Conservation (phyloP, 2,329 filamentous ascomycete genomes). For the Beauveria sp. region DNA sequence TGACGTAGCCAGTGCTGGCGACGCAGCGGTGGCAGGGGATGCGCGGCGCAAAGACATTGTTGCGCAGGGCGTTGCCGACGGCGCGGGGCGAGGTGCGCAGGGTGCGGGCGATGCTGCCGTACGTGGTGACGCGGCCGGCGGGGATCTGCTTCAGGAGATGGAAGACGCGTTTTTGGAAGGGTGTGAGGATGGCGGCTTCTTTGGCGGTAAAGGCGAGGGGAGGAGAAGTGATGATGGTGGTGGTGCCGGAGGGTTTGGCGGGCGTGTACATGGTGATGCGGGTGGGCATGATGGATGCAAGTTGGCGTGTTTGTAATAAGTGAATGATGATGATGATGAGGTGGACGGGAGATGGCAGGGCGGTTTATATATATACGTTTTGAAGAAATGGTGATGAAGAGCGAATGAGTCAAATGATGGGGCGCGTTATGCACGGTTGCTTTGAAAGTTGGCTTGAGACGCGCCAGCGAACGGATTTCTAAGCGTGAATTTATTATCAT, state of each 20-base stretch:
- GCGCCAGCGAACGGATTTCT: constrained; percentile 1
- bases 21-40: constrained; percentile 12
- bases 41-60: constrained; percentile 10
- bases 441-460: background rate
- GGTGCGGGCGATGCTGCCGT: constrained; percentile 7
- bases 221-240: background rate
- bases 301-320: background rate
- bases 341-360: no score
- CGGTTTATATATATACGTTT: background rate
- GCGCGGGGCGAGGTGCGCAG: constrained; percentile 11
- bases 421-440: background rate
- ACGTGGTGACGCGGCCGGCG: constrained; percentile 11
- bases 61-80: constrained; percentile 13
- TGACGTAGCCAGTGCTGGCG: constrained; percentile 10
- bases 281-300: background rate
- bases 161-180: constrained; percentile 9
- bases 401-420: background rate
- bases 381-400: background rate
- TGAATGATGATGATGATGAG: background rate
- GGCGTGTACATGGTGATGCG: constrained; percentile 11
- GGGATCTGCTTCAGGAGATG: constrained; percentile 7
- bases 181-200: constrained; percentile 3
- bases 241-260: constrained; percentile 1
- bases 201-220: background rate
- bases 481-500: constrained; percentile 5